Evolutionary conservation across 1,284 basidiomycete species (phyloP), one percentile per base, ranked within the genome.

Genomic region (Apiotrichum brassicae): DNA sequence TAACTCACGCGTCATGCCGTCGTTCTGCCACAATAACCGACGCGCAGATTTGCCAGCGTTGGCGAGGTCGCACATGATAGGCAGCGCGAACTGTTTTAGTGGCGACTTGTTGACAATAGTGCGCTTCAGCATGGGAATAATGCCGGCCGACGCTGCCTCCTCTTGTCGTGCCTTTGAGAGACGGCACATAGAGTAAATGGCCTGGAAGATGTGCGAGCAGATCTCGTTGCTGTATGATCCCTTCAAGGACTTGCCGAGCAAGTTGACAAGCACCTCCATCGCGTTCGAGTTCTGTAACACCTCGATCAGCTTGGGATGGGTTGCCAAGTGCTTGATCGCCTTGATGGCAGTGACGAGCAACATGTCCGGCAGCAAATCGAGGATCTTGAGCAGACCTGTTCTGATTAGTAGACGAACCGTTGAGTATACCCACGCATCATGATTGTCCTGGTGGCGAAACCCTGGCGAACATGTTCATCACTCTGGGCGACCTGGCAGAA

Each of bases 401-500:
- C 56, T n/a, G 4, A 20, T 43, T 19, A 33, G 59, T 50, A 8
- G 7, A 11, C 13, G 5, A n/a, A 3, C 3, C 1, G 11, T 11
- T 12, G 8, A n/a, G 14, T 30, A 14, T 14, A 30, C 28, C 11
- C 64, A 90, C 93, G 83, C 65, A 90, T 79, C 43, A 97, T 80
- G 51, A 97, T 87, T 65, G 87, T 87, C 54, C 94, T 77, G 3
- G 86, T 89, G 0, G 90, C 90, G 50, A 97, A 79, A 9, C 91
- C 90, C 68, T 88, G 88, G 45, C 90, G 82, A 6, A 97, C 88
- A 66, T 92, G 86, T 44, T 85, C 82, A 72, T 97, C 94, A 12
- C 86, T 88, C 65, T 97, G 92, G 13, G 91, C 89, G 11, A 93
- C 90, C 66, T 97, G 93, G 48, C 88, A 92, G 72, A 97, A 97